phyloP scores from a whole-genome alignment of 139 green algal species.

The Chlorella sorokiniana region DNA sequence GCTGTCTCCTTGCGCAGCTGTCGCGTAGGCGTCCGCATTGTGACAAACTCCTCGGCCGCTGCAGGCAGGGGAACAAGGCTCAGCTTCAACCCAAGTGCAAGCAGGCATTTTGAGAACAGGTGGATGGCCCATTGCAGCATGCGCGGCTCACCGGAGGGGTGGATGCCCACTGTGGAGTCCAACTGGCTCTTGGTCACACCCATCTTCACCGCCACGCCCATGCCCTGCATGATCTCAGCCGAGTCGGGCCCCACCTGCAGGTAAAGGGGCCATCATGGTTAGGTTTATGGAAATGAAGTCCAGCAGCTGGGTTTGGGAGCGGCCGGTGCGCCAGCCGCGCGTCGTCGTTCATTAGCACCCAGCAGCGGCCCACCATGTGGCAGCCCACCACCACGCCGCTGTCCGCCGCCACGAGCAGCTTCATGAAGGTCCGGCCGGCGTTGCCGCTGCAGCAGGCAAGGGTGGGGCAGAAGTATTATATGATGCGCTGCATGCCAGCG shows the following conservation, averaged over 20 bases:
- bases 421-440: conserved; percentile 76
- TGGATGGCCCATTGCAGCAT: background rate
- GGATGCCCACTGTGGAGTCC: conserved; percentile 93
- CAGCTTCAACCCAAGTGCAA: background rate
- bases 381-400: conserved; percentile 83
- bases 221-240: conserved; percentile 97
- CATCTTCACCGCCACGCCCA: conserved; percentile 94
- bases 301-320: background rate
- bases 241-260: conserved; percentile 77
- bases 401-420: conserved; percentile 79
- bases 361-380: conserved; percentile 79
- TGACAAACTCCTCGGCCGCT: conserved; percentile 97
- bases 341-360: background rate
- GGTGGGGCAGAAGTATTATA: background rate
- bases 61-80: background rate
- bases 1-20: conserved; percentile 44
- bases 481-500: no score
- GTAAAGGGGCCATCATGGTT: background rate
- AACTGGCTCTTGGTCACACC: conserved; percentile 92
- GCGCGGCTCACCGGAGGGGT: conserved; percentile 67
- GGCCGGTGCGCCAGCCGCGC: background rate
- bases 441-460: conserved; percentile 48
- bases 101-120: background rate
- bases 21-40: conserved; percentile 73
- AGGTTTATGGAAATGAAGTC: background rate